These are phyloP conservation scores for Magnusiomyces ingens DNA, from an alignment of 1,139 yeast species.

Conservation along the genomic window DNA sequence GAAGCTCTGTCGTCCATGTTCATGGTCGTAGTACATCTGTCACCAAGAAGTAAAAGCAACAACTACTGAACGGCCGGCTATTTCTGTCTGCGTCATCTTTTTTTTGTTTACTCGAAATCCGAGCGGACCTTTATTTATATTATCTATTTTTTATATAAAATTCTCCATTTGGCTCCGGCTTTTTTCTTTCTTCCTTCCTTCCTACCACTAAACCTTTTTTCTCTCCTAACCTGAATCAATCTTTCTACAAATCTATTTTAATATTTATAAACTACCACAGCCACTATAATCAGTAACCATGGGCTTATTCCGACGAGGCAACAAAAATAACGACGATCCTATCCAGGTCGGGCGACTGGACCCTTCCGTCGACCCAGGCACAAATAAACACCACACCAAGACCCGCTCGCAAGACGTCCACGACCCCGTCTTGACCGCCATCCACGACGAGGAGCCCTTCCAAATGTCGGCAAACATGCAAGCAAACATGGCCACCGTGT, in stretches of 20 bases:
- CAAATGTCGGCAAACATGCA: conserved; percentile 42
- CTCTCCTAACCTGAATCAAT: too few relatives aligned
- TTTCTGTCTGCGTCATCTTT: too few relatives aligned
- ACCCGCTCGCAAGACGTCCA: conserved; percentile 43
- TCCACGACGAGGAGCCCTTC: conserved; percentile 92
- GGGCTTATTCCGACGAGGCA: conserved; percentile 22
- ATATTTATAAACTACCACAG: background rate
- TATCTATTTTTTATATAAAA: too few relatives aligned
- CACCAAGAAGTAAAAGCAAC: too few relatives aligned
- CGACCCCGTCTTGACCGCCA: conserved; percentile 86
- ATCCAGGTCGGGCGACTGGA: conserved; percentile 16
- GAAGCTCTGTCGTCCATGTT: too few relatives aligned
- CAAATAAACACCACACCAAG: conserved; percentile 15
- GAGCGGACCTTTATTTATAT: too few relatives aligned
- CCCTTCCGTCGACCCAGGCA: conserved; percentile 13
- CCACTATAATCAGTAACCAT: too few relatives aligned
- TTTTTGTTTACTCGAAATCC: too few relatives aligned
- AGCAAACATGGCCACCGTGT: conserved; percentile 38
- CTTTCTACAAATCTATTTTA: background rate
- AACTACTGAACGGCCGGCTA: too few relatives aligned
- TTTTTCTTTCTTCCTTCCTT: background rate
- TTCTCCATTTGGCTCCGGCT: background rate
- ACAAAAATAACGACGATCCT: conserved; percentile 17
- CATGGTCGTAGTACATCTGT: too few relatives aligned
- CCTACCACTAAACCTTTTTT: background rate